Base-by-base conservation (phyloP, 331 rosid genomes). In the Acacia pycnantha region DNA sequence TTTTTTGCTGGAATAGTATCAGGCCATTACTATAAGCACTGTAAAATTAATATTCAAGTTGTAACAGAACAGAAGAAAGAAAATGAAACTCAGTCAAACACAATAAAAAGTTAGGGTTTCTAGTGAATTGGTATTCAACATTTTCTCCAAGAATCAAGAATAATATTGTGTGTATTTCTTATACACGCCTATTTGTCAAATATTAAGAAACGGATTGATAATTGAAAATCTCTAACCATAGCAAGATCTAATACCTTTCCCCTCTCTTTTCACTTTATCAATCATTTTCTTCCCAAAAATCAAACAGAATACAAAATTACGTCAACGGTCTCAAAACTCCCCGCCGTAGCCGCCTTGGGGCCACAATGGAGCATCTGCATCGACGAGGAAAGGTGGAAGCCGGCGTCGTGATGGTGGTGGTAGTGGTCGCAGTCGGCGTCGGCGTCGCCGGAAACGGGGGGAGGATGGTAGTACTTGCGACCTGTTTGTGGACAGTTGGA, bases 391-490 rank as follows among this genome's bases (percentile, higher is more conserved):
- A 2, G 68, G 31, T 5, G 54, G 3, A 27, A 64, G n/a, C 71
- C 71, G 1, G 7, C 27, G 69, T 41, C 50, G 73, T 11, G 19
- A 5, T 29, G 61, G 16, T 46, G 15, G 31, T 19, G 62, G 62
- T 51, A 3, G 24, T 92, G 15, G 65, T 76, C 24, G 87, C 82
- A 0, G 92, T 92, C 47, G 73, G 50, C 3, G 51, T 83, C 67
- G 18, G 61, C 48, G 4, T 14, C 41, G 44, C 4, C 44, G 43
- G 70, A 24, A 27, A 59, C 35, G 0, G 78, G 70, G 16, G 89
- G 92, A 2, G 97, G 97, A 33, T 91, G 95, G 76, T 91, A 91
- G 83, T 83, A 91, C 92, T 79, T 91, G 31, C 93, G 92, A 33
- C 90, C 89, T 4, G 92, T 89, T 56, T 88, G 90, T 0, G 95